phyloP scores from a whole-genome alignment of 2,329 filamentous ascomycete species.

The Aspergillus versicolor region DNA sequence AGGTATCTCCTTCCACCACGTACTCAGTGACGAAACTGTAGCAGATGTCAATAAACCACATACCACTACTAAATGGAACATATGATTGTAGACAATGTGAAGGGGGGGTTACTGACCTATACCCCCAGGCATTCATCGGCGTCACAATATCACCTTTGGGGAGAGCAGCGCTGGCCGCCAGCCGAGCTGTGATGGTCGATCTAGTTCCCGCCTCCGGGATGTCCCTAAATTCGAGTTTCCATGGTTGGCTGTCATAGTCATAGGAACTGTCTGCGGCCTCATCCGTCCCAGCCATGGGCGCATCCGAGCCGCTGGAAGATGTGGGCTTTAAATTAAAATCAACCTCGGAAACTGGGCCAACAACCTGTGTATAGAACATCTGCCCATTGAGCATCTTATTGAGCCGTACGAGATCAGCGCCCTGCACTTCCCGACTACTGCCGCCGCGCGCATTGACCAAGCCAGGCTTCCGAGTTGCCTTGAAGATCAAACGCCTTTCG shows the following conservation, averaged over 20 bases:
- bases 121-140: constrained; percentile 54
- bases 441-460: constrained; percentile 40
- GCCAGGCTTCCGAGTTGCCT: constrained; percentile 51
- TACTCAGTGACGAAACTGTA: constrained; percentile 58
- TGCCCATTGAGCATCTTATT: constrained; percentile 51
- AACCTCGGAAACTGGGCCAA: constrained; percentile 44
- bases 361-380: constrained; percentile 55
- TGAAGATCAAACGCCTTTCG: constrained; percentile 60
- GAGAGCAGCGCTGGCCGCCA: constrained; percentile 51
- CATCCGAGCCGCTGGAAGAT: constrained; percentile 32
- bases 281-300: constrained; percentile 29
- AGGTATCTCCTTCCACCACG: constrained; percentile 56
- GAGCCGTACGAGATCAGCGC: constrained; percentile 44
- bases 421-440: constrained; percentile 36
- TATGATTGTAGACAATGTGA: constrained; percentile 2
- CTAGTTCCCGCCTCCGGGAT: constrained; percentile 53
- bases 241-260: constrained; percentile 38
- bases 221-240: constrained; percentile 50
- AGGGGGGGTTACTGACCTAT: constrained; percentile 45
- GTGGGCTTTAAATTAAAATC: constrained; percentile 31
- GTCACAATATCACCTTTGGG: constrained; percentile 50
- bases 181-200: constrained; percentile 53
- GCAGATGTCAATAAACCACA: constrained; percentile 10
- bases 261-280: constrained; percentile 22
- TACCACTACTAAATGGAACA: background rate